Evolutionary conservation across 75 land plant genomes (phyloP), one percentile per base, ranked within the genome.

Genomic region (Pinus tabuliformis): DNA sequence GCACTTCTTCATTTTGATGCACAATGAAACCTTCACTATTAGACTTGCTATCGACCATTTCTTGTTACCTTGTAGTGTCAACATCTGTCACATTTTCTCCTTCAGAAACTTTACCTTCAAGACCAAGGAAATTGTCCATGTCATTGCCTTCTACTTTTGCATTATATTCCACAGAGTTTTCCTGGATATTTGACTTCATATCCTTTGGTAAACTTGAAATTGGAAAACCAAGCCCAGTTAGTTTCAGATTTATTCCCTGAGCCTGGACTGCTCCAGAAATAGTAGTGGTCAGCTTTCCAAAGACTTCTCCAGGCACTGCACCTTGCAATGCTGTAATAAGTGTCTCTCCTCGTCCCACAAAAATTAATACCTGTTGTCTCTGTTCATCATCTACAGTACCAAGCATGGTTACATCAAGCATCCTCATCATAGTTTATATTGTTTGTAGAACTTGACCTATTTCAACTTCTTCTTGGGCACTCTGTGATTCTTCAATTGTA

Each of bases 241-340:
- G 37, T 5, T 91, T 91, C 76, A 97, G 72, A 75, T 86, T 87
- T 6, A 78, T 78, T 33, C 87, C 80, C 62, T 88, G 79, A 30
- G 86, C 74, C 70, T 81, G 86, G 75, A 94, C 81, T 76, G 92
- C 91, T n/a, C 81, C 89, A 78, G 94, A 82, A 59, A 88, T 95
- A 77, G 92, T 89, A 73, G 93, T 65, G 59, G 89, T 84, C 73
- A 97, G 87, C 63, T 91, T 95, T 79, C 87, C 99, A 62, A 98
- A 83, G 49, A 92, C 99, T 77, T 97, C 96, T 76, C 92, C 99
- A 21, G 98, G 99, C n/a, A 95, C 96, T 75, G 98, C 99, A 80
- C 77, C 93, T 87, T 97, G 88, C 78, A 97, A 84, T 61, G 99
- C 98, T 77, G 89, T 84, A 68, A 97, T 72, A 14, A 94, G 56